A percentile compares a stretch with the other conserved stretches of the same genome.
These are phyloP conservation scores for Boletus sp. DNA, from an alignment of 1,284 basidiomycete genomes.

Conservation along the genomic window DNA sequence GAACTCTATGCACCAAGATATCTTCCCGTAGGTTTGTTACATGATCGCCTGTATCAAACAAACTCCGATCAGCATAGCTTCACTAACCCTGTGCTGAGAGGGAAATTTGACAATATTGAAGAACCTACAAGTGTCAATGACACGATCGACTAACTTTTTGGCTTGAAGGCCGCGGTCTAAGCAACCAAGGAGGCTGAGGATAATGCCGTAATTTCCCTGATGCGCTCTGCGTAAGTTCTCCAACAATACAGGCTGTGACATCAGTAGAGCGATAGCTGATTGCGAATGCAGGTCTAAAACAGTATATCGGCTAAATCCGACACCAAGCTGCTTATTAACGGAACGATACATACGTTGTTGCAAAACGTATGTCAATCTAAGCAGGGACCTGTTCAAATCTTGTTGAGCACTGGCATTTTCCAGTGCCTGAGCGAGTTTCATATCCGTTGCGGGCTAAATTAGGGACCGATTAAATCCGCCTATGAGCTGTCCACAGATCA, in stretches of 20 bases:
- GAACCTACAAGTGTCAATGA: slow-evolving; percentile 82
- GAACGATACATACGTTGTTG: slow-evolving; percentile 56
- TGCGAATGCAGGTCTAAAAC: slow-evolving; percentile 59
- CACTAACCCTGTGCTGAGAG: not conserved
- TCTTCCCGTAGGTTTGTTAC: slow-evolving; percentile 89
- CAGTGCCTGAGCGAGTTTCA: slow-evolving; percentile 55
- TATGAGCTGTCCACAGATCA: not conserved
- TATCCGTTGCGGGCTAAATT: slow-evolving; percentile 46
- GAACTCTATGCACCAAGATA: slow-evolving; percentile 78
- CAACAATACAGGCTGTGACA: slow-evolving; percentile 73
- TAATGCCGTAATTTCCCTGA: slow-evolving; percentile 86
- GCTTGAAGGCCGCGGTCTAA: slow-evolving; percentile 78
- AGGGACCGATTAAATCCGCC: not conserved
- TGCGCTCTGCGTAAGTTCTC: slow-evolving; percentile 85
- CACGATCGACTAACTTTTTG: slow-evolving; percentile 83
- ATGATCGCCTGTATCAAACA: slow-evolving; percentile 60
- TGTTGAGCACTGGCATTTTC: slow-evolving; percentile 83
- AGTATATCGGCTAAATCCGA: slow-evolving; percentile 6
- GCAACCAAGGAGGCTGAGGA: slow-evolving; percentile 85
- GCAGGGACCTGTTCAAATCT: slow-evolving; percentile 75
- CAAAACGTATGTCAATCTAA: slow-evolving; percentile 81
- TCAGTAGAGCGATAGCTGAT: slow-evolving; percentile 79
- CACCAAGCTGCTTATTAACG: not conserved
- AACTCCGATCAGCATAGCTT: slow-evolving; percentile 13
- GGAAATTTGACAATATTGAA: not conserved